Base-by-base conservation (phyloP, 2,329 filamentous ascomycete species). In the Penicillium rolfsii region DNA sequence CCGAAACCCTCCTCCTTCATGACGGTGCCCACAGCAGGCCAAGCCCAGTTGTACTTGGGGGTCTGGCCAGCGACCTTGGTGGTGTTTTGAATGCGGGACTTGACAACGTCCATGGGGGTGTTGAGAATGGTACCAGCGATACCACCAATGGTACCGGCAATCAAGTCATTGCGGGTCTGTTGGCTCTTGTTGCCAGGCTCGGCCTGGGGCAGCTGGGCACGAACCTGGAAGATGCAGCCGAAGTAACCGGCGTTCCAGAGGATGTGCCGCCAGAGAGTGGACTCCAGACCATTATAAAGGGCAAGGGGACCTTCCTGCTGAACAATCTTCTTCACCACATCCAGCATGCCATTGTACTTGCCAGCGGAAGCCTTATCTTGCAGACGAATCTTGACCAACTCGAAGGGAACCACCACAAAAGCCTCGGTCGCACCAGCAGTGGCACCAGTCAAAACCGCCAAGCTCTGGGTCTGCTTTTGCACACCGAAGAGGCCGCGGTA, bases 21-120 rank as follows among this genome's bases (percentile, higher is more conserved):
- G 62, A 99, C 91, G 7, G 91, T 95, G 59, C 85, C 89, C 54
- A 97, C 83, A 24, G 92, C 88, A 50, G 92, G 91, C 86, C 89
- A 97, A 35, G 95, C 95, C 95, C 95, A 99, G 86, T 98, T 97
- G 83, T 99, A 99, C 85, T 99, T 99, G 74, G 91, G 91, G 24
- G 87, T 80, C 57, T 86, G 83, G 5, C 95, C 95, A n/a, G 90
- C 77, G 41, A 96, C 82, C 83, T 91, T 94, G 67, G 91, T 84
- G 58, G 87, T 92, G 81, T 99, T 99, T 80, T 99, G 95, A 69
- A 99, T 99, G 65, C 95, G 89, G 67, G 91, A 96, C 86, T 99
- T 99, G 81, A 98, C 93, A 22, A 98, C 94, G 73, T 98, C 93
- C 87, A 97, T 89, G 60, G 93, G 93, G 2, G 94, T 98, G 84